Base-by-base conservation (phyloP, 495 filamentous ascomycete genomes). In the Oidiodendron maius region DNA sequence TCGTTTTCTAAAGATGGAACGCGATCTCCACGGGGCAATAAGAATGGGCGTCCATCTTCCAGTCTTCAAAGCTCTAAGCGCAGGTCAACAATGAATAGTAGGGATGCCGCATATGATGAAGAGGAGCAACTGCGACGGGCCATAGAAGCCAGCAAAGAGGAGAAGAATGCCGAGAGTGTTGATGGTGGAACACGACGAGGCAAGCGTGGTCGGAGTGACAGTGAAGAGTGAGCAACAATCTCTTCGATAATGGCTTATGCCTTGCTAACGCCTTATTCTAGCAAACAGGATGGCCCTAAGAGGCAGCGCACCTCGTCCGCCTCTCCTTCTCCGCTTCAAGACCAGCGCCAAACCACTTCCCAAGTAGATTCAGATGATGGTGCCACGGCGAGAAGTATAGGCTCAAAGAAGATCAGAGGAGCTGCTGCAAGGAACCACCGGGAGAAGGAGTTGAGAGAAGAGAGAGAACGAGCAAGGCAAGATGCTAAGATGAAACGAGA, bases 1-100 rank as follows among this genome's bases (percentile, higher is more conserved):
- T 83, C 81, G 4, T 56, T 74, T 25, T 71, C 71, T 21, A 85
- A 85, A 61, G 78, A 81, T 55, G 67, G 61, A 42, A 64, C 58
- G 60, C 71, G 64, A 48, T 75, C 65, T 35, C 71, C 68, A 53
- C 71, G 72, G 61, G 71, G 64, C 56, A 76, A 57, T 60, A 74
- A 75, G 55, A 67, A 59, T 55, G 68, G 68, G 24, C 71, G 73
- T 11, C 60, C 65, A 23, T 62, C 72, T 26, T 70, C 71, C 1
- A 68, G 64, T 41, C 28, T 54, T 38, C 68, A 71, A 39, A 66
- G 71, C n/a, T 75, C 76, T 20, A 96, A 96, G 61, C 82, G 93
- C 45, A 82, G 93, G 13, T 95, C 91, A 22, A 99, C 93, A 8
- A 95, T 97, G 89, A 96, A 97, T 60, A 97, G 94, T 63, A 80